Evolutionary conservation across 768 basidiomycete genomes (phyloP).

Genomic region (Pisolithus albus): DNA sequence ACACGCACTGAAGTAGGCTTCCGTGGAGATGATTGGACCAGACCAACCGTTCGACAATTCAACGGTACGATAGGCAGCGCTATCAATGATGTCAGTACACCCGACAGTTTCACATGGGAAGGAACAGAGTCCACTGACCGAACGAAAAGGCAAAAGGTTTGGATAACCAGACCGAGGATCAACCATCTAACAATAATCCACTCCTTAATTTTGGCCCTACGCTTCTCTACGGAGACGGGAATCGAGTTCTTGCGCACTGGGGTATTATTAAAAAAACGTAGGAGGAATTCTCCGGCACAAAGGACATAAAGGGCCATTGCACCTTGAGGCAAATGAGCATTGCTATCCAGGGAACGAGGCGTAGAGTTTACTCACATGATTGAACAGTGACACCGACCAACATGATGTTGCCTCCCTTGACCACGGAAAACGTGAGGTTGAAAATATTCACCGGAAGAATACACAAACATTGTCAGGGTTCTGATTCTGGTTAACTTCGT

Average conservation of each 20-base stretch:
- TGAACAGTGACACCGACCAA: constrained; percentile 59
- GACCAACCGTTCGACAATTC: constrained; percentile 29
- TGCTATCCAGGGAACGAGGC: constrained; percentile 5
- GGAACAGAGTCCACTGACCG: constrained; percentile 27
- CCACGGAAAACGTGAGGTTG: constrained; percentile 1
- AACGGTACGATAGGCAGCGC: constrained; percentile 9
- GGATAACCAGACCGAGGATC: constrained; percentile 32
- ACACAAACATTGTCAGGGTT: constrained; percentile 11
- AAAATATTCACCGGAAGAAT: not conserved
- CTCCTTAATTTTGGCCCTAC: not conserved
- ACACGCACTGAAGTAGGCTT: constrained; percentile 43
- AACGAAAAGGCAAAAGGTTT: constrained; percentile 39
- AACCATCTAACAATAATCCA: constrained; percentile 23
- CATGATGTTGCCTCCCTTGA: constrained; percentile 48
- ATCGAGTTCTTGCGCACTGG: constrained; percentile 22
- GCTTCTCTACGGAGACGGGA: not conserved
- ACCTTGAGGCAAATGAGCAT: constrained; percentile 21
- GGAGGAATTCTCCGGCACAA: constrained; percentile 42
- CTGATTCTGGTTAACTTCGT: constrained; percentile 21
- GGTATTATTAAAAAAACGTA: constrained; percentile 33
- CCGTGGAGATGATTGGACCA: constrained; percentile 41
- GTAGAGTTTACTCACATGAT: constrained; percentile 30
- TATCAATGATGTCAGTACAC: not conserved
- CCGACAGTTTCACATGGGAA: not conserved
- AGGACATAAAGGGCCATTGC: constrained; percentile 37